Evolutionary conservation across 148 eudicot genomes (phyloP).

Genomic region (Cornus florida): DNA sequence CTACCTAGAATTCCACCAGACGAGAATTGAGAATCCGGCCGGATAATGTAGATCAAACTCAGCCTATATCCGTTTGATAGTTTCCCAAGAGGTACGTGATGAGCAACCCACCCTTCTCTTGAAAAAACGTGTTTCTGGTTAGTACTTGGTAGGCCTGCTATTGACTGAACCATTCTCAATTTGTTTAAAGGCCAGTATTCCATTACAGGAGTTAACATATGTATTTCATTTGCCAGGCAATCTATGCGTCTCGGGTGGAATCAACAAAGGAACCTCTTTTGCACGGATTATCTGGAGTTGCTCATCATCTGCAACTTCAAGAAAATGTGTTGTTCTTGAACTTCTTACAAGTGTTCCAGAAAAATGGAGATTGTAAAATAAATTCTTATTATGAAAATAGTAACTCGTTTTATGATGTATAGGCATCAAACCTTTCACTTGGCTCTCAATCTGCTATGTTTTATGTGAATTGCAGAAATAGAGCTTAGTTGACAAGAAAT

Average conservation of each 20-base stretch:
- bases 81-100: constrained; percentile 87
- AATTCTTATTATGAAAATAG: constrained; percentile 35
- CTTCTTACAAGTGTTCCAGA: constrained; percentile 47
- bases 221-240: constrained; percentile 48
- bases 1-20: constrained; percentile 57
- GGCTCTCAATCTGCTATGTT: too few species aligned
- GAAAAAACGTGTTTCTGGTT: constrained; percentile 64
- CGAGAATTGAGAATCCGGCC: constrained; percentile 44
- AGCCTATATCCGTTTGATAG: constrained; percentile 86
- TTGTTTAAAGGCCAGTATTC: too few species aligned
- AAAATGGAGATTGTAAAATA: constrained; percentile 32
- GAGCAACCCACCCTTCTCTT: constrained; percentile 50
- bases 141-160: constrained; percentile 13
- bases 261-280: constrained; percentile 77
- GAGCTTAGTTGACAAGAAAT: too few species aligned
- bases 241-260: constrained; percentile 68
- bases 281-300: constrained; percentile 91
- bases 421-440: too few species aligned
- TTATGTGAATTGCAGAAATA: constrained; percentile 8
- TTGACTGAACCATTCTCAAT: too few species aligned
- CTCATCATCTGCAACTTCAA: constrained; percentile 69
- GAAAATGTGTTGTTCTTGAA: constrained; percentile 68
- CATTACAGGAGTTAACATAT: not conserved
- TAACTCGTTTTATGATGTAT: constrained; percentile 55
- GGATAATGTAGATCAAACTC: constrained; percentile 45